phyloP scores from a whole-genome alignment of 495 filamentous ascomycete species.

The Oleoguttula mirabilis region DNA sequence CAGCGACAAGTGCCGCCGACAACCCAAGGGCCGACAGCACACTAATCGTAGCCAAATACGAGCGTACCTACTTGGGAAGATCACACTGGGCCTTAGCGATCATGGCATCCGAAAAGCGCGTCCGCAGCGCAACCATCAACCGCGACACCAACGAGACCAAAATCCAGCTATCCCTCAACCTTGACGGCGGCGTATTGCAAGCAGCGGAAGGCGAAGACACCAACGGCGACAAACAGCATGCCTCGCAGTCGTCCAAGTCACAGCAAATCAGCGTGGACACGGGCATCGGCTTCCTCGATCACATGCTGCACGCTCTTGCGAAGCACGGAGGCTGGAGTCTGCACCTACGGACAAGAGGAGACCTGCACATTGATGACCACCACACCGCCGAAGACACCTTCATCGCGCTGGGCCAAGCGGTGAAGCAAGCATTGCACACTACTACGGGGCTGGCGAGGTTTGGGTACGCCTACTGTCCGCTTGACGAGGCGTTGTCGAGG shows the following conservation, averaged over 20 bases:
- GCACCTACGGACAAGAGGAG: conserved; percentile 66
- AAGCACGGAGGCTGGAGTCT: conserved; percentile 94
- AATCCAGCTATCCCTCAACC: conserved; percentile 77
- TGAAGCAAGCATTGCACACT: conserved; percentile 61
- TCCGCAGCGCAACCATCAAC: conserved; percentile 59
- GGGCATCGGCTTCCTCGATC: conserved; percentile 96
- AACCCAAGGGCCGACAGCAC: no score
- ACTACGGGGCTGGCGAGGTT: conserved; percentile 77
- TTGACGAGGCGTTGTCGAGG: conserved; percentile 88
- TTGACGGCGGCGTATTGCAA: conserved; percentile 72
- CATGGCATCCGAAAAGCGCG: conserved; percentile 16
- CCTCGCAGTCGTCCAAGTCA: conserved; percentile 62
- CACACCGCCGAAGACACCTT: conserved; percentile 95
- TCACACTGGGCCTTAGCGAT: no score
- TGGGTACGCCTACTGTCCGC: conserved; percentile 77
- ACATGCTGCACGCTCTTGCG: conserved; percentile 94
- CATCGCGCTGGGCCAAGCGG: conserved; percentile 74
- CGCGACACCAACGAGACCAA: conserved; percentile 96
- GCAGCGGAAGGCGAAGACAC: neutral
- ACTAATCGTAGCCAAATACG: no score
- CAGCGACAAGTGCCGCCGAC: no score
- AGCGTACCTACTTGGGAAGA: no score
- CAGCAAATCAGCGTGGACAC: conserved; percentile 83
- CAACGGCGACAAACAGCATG: conserved; percentile 45
- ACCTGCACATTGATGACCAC: conserved; percentile 95